These are phyloP conservation scores for Leccinum barrowsii DNA, from an alignment of 768 basidiomycete species.

Conservation along the genomic window DNA sequence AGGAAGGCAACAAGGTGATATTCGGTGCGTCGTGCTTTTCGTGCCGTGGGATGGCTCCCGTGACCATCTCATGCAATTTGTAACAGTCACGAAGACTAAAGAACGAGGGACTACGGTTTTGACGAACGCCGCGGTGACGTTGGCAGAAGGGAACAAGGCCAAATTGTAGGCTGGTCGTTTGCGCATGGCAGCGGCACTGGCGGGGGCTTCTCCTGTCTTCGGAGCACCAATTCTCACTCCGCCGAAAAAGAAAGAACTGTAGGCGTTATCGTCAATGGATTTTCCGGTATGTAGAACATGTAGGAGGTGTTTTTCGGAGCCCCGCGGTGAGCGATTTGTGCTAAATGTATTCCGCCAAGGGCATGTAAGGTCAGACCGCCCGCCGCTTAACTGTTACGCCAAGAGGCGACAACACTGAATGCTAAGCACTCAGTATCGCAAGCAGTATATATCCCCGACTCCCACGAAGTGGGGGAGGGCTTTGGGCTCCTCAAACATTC, in stretches of 20 bases:
- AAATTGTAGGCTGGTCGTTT: slow-evolving; percentile 43
- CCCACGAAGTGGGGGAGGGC: too few species aligned
- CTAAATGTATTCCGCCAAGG: too few species aligned
- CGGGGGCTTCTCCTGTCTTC: not conserved
- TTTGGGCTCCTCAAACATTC: too few species aligned
- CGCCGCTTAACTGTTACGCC: too few species aligned
- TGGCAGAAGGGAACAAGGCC: slow-evolving; percentile 51
- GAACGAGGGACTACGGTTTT: slow-evolving; percentile 73
- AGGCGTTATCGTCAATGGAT: not conserved
- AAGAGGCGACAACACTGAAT: too few species aligned
- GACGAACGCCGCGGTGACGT: slow-evolving; percentile 78
- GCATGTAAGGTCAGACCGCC: too few species aligned
- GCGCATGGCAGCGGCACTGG: not conserved
- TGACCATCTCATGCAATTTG: not conserved
- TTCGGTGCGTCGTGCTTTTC: slow-evolving; percentile 63
- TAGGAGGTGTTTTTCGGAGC: not conserved
- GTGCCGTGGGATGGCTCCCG: slow-evolving; percentile 1
- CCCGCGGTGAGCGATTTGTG: not conserved
- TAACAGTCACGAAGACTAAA: slow-evolving; percentile 79
- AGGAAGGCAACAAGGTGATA: slow-evolving; percentile 84
- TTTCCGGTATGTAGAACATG: not conserved
- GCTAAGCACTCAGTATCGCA: too few species aligned
- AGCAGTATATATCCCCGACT: too few species aligned
- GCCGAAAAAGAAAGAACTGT: not conserved
- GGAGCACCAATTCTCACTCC: not conserved